phyloP scores from a whole-genome alignment of 352 stramenopile species.

The Blastocystis sp. region DNA sequence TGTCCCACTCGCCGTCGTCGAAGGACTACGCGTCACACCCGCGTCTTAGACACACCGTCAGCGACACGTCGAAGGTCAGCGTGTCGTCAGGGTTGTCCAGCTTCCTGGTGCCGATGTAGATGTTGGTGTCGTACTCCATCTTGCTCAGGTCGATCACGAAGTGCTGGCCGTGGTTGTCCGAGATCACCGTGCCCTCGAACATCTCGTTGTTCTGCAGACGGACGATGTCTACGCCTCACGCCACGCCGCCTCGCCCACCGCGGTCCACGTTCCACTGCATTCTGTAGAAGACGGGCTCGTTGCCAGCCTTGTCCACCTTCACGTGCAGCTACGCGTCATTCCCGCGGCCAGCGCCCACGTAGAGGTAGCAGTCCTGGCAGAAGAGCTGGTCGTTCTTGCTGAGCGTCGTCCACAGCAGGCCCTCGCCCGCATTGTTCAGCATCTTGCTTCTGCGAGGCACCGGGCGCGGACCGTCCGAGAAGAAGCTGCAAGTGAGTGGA shows the following conservation, averaged over 20 bases:
- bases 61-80: slow-evolving; percentile 31
- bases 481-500: background rate
- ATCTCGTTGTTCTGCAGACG: slow-evolving; percentile 53
- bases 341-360: background rate
- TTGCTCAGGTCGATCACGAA: slow-evolving; percentile 62
- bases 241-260: background rate
- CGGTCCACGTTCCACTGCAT: slow-evolving; percentile 36
- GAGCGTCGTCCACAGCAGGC: background rate
- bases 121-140: slow-evolving; percentile 41
- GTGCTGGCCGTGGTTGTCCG: slow-evolving; percentile 45
- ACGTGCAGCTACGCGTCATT: background rate
- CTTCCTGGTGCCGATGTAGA: slow-evolving; percentile 58
- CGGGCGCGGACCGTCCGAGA: background rate
- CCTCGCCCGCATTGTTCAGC: background rate
- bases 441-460: background rate
- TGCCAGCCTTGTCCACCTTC: background rate
- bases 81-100: background rate
- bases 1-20: slow-evolving; percentile 63
- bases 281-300: slow-evolving; percentile 17
- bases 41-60: background rate
- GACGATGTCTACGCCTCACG: slow-evolving; percentile 15
- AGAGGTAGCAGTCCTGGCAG: slow-evolving; percentile 56
- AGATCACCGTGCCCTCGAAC: background rate
- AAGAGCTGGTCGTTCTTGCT: slow-evolving; percentile 20
- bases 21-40: slow-evolving; percentile 26